Evolutionary conservation across 73 alveolate genomes (phyloP).

Genomic region (Paramecium tetraurelia): DNA sequence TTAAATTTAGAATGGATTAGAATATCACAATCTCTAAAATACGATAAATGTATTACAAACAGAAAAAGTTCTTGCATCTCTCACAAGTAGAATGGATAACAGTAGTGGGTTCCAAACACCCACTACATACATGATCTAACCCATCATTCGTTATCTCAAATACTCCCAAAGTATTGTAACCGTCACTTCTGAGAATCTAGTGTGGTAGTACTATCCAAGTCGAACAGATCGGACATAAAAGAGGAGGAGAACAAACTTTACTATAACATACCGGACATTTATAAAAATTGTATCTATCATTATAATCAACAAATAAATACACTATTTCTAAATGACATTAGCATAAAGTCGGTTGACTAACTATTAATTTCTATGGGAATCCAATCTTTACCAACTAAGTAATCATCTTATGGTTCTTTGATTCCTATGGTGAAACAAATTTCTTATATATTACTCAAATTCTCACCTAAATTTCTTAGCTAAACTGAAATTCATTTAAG

Average conservation of each 20-base stretch:
- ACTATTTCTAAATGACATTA: slow-evolving; percentile 28
- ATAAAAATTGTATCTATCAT: neutral
- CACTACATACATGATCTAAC: neutral
- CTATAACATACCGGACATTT: slow-evolving; percentile 29
- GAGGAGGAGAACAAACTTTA: slow-evolving; percentile 38
- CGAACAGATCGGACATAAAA: neutral
- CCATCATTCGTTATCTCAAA: neutral
- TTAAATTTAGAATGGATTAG: neutral
- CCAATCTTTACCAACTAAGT: neutral
- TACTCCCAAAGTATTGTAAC: neutral
- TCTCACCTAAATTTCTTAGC: neutral
- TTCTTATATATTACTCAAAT: neutral
- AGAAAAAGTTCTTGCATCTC: neutral
- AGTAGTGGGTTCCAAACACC: neutral
- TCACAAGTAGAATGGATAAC: neutral
- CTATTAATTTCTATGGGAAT: neutral
- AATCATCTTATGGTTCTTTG: neutral
- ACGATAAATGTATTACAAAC: neutral
- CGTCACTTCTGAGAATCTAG: neutral
- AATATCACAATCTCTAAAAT: slow-evolving; percentile 41
- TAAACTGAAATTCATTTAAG: neutral
- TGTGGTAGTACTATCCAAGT: neutral
- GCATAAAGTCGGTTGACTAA: neutral
- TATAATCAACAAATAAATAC: neutral
- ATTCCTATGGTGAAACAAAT: neutral